Evolutionary conservation across 208 protist genomes (phyloP).

Genomic region (Leishmania tarentolae): DNA sequence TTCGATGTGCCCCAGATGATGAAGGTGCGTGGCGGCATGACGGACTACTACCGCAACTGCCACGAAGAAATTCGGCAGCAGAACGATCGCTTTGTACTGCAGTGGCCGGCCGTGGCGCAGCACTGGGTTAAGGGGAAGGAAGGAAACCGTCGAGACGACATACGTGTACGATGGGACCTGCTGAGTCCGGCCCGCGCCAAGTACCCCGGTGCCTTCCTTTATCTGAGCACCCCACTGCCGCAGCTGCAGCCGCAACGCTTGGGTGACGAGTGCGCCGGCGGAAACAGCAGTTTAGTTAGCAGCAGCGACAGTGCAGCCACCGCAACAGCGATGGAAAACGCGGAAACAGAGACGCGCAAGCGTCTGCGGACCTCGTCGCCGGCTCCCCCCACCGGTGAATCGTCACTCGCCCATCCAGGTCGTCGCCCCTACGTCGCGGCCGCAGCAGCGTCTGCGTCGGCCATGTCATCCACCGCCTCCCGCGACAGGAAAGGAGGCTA

Average conservation of each 20-base stretch:
- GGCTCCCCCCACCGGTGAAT: background rate
- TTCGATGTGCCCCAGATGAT: conserved; percentile 88
- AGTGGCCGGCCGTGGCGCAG: conserved; percentile 76
- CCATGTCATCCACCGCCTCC: background rate
- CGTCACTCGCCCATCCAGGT: background rate
- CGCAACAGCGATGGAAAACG: background rate
- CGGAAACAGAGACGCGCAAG: conserved; percentile 11
- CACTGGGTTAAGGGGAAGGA: conserved; percentile 80
- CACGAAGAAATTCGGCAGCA: conserved; percentile 68
- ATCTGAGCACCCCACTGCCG: conserved; percentile 45
- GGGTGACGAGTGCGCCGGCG: background rate
- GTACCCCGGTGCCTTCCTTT: conserved; percentile 64
- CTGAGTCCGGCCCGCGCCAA: conserved; percentile 53
- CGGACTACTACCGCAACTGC: conserved; percentile 83
- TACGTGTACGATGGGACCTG: conserved; percentile 76
- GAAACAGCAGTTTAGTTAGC: background rate
- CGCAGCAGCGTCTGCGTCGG: background rate
- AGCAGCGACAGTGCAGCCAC: background rate
- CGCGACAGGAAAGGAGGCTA: conserved; percentile 51
- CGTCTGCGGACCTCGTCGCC: conserved; percentile 14
- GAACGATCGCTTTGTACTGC: conserved; percentile 69
- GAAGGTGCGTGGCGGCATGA: conserved; percentile 84
- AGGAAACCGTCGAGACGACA: conserved; percentile 63
- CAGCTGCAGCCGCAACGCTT: conserved; percentile 48
- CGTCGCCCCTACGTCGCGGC: background rate